phyloP scores from a whole-genome alignment of 495 filamentous ascomycete genomes.

The Penicillium roqueforti region DNA sequence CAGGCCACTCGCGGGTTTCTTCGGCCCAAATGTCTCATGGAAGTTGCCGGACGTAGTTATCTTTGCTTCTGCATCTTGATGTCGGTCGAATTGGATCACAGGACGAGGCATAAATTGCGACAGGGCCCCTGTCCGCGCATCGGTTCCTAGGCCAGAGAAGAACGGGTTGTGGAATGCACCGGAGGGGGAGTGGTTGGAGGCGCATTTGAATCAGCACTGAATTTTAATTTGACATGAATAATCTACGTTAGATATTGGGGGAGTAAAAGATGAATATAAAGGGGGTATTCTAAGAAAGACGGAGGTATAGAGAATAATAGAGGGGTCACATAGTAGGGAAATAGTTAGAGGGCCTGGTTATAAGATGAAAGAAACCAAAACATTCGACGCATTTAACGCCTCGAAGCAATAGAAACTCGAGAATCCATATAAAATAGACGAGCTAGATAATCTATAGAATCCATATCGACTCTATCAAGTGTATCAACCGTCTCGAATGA shows the following conservation, averaged over 20 bases:
- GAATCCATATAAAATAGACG: too few species aligned
- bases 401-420: too few species aligned
- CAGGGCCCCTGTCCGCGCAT: constrained; percentile 19
- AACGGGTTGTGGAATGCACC: constrained; percentile 27
- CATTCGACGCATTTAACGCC: neutral
- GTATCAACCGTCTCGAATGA: too few species aligned
- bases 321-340: neutral
- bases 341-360: too few species aligned
- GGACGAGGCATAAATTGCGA: constrained; percentile 22
- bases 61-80: constrained; percentile 22
- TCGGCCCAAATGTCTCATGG: constrained; percentile 31
- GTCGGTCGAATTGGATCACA: constrained; percentile 22
- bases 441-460: too few species aligned
- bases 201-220: constrained; percentile 5
- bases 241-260: neutral
- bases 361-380: neutral
- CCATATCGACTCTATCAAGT: too few species aligned
- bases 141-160: constrained; percentile 22
- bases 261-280: neutral
- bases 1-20: constrained; percentile 26
- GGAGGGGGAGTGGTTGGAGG: constrained; percentile 20
- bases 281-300: too few species aligned
- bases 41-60: constrained; percentile 25
- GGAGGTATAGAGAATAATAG: neutral
- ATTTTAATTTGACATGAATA: neutral